Percentiles rank a stretch among this genome's conserved stretches.
phyloP scores from a whole-genome alignment of 345 rosid species.

The Aquilaria yunnanensis region DNA sequence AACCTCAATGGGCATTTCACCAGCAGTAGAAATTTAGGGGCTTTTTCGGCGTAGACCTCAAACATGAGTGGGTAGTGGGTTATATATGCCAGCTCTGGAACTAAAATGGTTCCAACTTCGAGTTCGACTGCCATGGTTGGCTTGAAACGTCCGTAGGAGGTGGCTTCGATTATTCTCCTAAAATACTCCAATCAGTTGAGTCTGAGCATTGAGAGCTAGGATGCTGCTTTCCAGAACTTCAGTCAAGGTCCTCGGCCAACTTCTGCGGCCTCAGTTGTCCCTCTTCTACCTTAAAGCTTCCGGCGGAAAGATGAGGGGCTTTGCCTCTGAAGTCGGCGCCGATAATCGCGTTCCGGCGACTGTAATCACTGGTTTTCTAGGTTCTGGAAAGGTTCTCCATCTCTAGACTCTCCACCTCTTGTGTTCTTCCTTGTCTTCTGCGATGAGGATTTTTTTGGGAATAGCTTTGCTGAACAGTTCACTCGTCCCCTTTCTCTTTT shows the following conservation, averaged over 20 bases:
- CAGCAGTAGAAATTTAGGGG: too few relatives aligned
- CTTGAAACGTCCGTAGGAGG: too few relatives aligned
- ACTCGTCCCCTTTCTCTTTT: background rate
- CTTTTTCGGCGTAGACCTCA: too few relatives aligned
- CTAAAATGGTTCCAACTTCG: too few relatives aligned
- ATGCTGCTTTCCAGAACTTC: slow-evolving; percentile 22
- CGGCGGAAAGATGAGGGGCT: slow-evolving; percentile 14
- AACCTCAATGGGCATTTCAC: too few relatives aligned
- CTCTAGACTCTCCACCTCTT: background rate
- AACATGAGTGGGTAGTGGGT: too few relatives aligned
- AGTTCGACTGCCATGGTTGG: too few relatives aligned
- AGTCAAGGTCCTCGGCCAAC: slow-evolving; percentile 4
- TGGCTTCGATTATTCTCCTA: too few relatives aligned
- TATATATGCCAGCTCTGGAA: too few relatives aligned
- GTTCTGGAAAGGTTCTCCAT: slow-evolving; percentile 52
- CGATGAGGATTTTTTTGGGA: background rate
- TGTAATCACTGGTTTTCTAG: slow-evolving; percentile 71
- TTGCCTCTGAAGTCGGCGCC: slow-evolving; percentile 17
- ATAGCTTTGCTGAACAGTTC: background rate
- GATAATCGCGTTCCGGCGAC: slow-evolving; percentile 61
- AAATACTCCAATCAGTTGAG: too few relatives aligned
- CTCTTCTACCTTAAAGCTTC: slow-evolving; percentile 6
- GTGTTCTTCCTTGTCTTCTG: background rate
- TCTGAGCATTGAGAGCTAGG: slow-evolving; percentile 15
- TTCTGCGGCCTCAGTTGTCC: slow-evolving; percentile 17